Base-by-base conservation (phyloP, 768 basidiomycete species). In the Crucibulum laeve region DNA sequence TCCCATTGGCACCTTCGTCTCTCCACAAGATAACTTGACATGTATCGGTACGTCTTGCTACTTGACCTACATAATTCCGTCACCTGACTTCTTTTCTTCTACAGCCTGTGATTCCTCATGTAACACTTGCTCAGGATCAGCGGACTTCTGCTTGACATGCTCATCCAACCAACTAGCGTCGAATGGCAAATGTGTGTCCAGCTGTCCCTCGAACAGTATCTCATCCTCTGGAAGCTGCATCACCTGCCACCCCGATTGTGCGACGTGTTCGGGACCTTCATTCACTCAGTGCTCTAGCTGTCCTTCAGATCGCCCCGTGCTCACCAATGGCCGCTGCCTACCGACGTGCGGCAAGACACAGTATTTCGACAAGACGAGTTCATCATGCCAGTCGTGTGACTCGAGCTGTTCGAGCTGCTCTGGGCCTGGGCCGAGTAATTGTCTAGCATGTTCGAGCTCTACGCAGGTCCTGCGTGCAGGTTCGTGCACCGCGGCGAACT, bases 231-330 rank as follows among this genome's bases (percentile, higher is more conserved):
- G 80, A 18, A 63, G 76, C 21, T 94, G 91, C 65, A 56, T 80
- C 43, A 53, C 81, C 4, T 95, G 92, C 60, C 91, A 94, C 47
- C 80, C 89, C 0, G 92, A 94, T 57, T 95, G 91, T 55, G 79
- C 78, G 13, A 81, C 84, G 1, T 95, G 92, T 62, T 79, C 80
- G 18, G 90, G 89, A n/a, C 54, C 75, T 17, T 76, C 80, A 0
- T 89, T 89, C 65, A 80, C 79, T 56, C 83, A 91, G 57, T 95
- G 91, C 62, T 72, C 80, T 5, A 76, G 77, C 38, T 93, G 91
- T 55, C 71, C 80, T 24, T 53, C 80, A 21, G 64, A 69, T 17
- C 77, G 81, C 0, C 91, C 89, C 0, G 87, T 91, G 28, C 78
- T 83, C 36, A 77, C 76, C 28, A 80, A 76, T 42, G 88, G 88